Conservation (phyloP, 2,329 filamentous ascomycete genomes). For the Aspergillus amoenus region DNA sequence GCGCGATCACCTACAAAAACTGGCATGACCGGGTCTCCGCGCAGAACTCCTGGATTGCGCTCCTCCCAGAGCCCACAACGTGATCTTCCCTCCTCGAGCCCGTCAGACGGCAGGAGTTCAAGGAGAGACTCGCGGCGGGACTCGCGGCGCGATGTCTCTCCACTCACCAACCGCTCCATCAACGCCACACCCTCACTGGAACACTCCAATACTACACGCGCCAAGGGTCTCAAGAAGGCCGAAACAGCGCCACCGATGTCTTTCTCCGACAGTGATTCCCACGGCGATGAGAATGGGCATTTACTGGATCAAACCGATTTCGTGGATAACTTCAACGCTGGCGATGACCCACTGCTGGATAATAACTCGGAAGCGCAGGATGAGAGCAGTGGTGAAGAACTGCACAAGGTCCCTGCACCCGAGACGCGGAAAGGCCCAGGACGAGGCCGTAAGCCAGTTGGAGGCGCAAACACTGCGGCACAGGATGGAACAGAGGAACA, state of each 20-base stretch:
- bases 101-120: conserved; percentile 33
- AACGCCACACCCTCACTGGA: conserved; percentile 30
- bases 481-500: conserved; percentile 21
- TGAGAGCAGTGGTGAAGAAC: conserved; percentile 19
- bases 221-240: conserved; percentile 21
- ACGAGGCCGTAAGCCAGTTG: conserved; percentile 21
- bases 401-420: conserved; percentile 13
- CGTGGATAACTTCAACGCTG: conserved; percentile 26
- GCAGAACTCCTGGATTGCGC: conserved; percentile 41
- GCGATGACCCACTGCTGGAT: conserved; percentile 24
- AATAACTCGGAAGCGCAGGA: conserved; percentile 18
- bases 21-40: conserved; percentile 42
- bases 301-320: conserved; percentile 28
- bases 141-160: conserved; percentile 31
- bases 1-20: conserved; percentile 49
- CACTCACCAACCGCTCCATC: conserved; percentile 36
- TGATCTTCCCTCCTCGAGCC: conserved; percentile 38
- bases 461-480: conserved; percentile 10
- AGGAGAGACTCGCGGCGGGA: conserved; percentile 26
- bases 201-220: conserved; percentile 22
- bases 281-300: conserved; percentile 31
- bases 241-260: conserved; percentile 25
- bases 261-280: conserved; percentile 38
- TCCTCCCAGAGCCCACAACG: conserved; percentile 42
- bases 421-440: conserved; percentile 14